A percentile compares a stretch with the other conserved stretches of the same genome.
Evolutionary conservation across 192 early-diverging fungal species (phyloP).

Genomic region (Powellomyces hirtus): DNA sequence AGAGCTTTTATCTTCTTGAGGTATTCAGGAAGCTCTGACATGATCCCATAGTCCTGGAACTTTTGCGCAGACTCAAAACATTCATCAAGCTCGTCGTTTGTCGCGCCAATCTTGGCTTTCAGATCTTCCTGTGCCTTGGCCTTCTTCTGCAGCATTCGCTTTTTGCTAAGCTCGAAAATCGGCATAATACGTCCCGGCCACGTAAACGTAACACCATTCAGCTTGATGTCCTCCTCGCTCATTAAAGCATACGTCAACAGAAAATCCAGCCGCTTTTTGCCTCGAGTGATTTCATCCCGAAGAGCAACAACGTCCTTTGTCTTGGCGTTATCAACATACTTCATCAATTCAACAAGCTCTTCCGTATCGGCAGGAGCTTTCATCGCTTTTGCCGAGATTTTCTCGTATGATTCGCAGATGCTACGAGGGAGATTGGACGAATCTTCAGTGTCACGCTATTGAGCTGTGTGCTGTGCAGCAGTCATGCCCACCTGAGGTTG

Average conservation of each 20-base stretch:
- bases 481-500: slow-evolving; percentile 38
- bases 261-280: slow-evolving; percentile 57
- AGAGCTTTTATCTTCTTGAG: slow-evolving; percentile 57
- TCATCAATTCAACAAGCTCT: slow-evolving; percentile 60
- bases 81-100: slow-evolving; percentile 56
- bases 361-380: slow-evolving; percentile 56
- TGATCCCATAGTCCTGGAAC: slow-evolving; percentile 62
- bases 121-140: slow-evolving; percentile 62
- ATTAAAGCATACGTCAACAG: slow-evolving; percentile 56
- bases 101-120: slow-evolving; percentile 52
- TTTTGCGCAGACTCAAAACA: slow-evolving; percentile 55
- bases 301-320: slow-evolving; percentile 50
- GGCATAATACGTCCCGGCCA: slow-evolving; percentile 64
- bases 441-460: neutral
- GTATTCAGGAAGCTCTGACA: slow-evolving; percentile 59
- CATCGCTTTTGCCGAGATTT: slow-evolving; percentile 57
- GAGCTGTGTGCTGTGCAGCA: neutral
- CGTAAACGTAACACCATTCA: slow-evolving; percentile 64
- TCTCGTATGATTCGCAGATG: slow-evolving; percentile 63
- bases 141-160: slow-evolving; percentile 62
- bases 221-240: slow-evolving; percentile 61
- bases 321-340: slow-evolving; percentile 55
- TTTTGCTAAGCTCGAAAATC: slow-evolving; percentile 62
- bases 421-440: slow-evolving; percentile 15
- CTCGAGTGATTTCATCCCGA: slow-evolving; percentile 51